phyloP scores from a whole-genome alignment of 179 eudicot genomes.

The Silene noctiflora region DNA sequence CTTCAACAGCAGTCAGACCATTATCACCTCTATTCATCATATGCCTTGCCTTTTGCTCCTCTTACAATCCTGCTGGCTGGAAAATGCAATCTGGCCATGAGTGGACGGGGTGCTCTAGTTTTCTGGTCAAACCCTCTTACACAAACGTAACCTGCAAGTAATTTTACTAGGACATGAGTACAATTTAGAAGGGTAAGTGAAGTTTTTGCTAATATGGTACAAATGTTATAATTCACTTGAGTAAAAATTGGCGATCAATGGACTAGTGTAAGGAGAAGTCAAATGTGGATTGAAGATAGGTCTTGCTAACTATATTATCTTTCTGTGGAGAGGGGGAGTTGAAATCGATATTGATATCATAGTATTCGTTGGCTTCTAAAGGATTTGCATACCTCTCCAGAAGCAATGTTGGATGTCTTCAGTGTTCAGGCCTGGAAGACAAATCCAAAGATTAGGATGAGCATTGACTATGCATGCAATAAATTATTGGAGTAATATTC shows the following conservation, averaged over 20 bases:
- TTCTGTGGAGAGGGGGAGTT: background rate
- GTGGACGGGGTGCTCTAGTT: constrained; percentile 67
- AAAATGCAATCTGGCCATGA: constrained; percentile 64
- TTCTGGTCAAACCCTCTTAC: constrained; percentile 70
- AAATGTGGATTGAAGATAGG: background rate
- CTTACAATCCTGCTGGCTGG: constrained; percentile 54
- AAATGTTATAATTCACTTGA: background rate
- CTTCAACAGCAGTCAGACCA: constrained; percentile 13
- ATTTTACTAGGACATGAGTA: background rate
- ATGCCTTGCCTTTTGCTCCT: constrained; percentile 35
- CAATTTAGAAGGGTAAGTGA: background rate
- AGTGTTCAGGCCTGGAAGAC: constrained; percentile 55
- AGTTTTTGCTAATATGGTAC: background rate
- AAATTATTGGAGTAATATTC: background rate
- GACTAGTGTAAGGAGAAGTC: background rate
- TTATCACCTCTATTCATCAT: constrained; percentile 32
- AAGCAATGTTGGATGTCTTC: constrained; percentile 83
- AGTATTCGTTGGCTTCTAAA: background rate
- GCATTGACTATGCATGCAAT: background rate
- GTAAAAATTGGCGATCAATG: background rate
- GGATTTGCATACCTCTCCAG: constrained; percentile 69
- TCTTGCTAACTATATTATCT: too few relatives aligned
- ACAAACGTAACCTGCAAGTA: constrained; percentile 62
- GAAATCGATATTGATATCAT: background rate
- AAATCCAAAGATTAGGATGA: constrained; percentile 23